Base-by-base conservation (phyloP, 192 early-diverging fungal species). In the Ambispora gerdemannii region DNA sequence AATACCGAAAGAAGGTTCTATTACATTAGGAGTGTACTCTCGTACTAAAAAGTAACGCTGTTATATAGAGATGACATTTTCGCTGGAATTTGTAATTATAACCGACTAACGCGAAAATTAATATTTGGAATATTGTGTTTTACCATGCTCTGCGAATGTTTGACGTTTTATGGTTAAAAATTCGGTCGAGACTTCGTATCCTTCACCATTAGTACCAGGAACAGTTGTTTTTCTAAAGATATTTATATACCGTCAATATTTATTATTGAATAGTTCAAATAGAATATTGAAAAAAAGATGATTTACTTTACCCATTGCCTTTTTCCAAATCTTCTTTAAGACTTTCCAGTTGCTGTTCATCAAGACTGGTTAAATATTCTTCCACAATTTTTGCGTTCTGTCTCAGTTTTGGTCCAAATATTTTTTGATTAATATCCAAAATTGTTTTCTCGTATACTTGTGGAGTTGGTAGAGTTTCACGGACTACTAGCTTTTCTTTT, bases 1-100 rank as follows among this genome's bases (percentile, higher is more conserved):
- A 66, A 99, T 91, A 84, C 96, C 97, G 81, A 99, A 99, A 31
- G 97, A 98, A 27, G 97, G 97, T 81, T 99, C 97, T 76, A 99
- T 98, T 73, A 99, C 97, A 75, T 94, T 99, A 51, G 97, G 97
- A 22, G 83, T 91, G 82, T 91, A 99, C 80, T 98, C 95, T 77
- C 95, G 92, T 24, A 95, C 91, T 82, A 72, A 25, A 35, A 31
- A 32, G 3, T 1, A 43, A 64, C 20, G n/a, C n/a, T n/a, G n/a
- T n/a, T n/a, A n/a, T n/a, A n/a, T n/a, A n/a, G n/a, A n/a, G n/a
- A n/a, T n/a, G n/a, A n/a, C n/a, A n/a, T n/a, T n/a, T n/a, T n/a
- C n/a, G n/a, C n/a, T n/a, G n/a, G n/a, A n/a, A n/a, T n/a, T n/a
- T n/a, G n/a, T n/a, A n/a, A n/a, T n/a, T n/a, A n/a, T n/a, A n/a